Conservation (phyloP, 768 basidiomycete genomes). For the Pilatotrama ljubarskyi region DNA sequence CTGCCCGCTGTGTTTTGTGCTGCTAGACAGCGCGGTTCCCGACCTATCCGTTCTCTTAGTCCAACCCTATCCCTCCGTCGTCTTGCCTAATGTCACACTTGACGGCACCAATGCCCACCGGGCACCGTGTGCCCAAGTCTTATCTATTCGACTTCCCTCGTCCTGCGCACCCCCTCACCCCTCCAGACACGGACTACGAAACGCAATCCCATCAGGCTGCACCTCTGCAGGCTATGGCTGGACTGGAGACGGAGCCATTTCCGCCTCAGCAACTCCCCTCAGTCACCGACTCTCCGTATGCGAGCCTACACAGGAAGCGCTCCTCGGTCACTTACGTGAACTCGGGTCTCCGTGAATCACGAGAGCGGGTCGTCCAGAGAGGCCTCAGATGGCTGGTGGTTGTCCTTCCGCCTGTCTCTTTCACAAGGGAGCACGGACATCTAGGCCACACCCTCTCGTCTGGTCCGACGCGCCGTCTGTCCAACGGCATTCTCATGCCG, state of each 20-base stretch:
- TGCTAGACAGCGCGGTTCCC: slow-evolving; percentile 27
- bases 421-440: slow-evolving; percentile 58
- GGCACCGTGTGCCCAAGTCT: slow-evolving; percentile 43
- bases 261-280: slow-evolving; percentile 9
- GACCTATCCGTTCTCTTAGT: slow-evolving; percentile 9
- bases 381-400: slow-evolving; percentile 58
- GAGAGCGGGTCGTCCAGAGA: slow-evolving; percentile 27
- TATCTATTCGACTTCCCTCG: slow-evolving; percentile 45
- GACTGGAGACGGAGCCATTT: slow-evolving; percentile 19
- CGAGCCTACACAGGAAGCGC: slow-evolving; percentile 19
- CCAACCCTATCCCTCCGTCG: slow-evolving; percentile 9
- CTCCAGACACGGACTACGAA: slow-evolving; percentile 37
- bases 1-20: slow-evolving; percentile 6
- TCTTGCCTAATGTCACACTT: slow-evolving; percentile 42
- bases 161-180: slow-evolving; percentile 36
- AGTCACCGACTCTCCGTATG: slow-evolving; percentile 13
- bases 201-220: slow-evolving; percentile 14
- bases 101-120: slow-evolving; percentile 32
- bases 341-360: slow-evolving; percentile 27
- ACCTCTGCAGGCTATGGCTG: slow-evolving; percentile 17
- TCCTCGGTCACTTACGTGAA: slow-evolving; percentile 45
- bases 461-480: slow-evolving; percentile 59
- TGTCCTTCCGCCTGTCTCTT: slow-evolving; percentile 61
- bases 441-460: slow-evolving; percentile 58
- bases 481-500: slow-evolving; percentile 74